phyloP scores from a whole-genome alignment of 2,329 filamentous ascomycete genomes.

The Fusarium equiseti region DNA sequence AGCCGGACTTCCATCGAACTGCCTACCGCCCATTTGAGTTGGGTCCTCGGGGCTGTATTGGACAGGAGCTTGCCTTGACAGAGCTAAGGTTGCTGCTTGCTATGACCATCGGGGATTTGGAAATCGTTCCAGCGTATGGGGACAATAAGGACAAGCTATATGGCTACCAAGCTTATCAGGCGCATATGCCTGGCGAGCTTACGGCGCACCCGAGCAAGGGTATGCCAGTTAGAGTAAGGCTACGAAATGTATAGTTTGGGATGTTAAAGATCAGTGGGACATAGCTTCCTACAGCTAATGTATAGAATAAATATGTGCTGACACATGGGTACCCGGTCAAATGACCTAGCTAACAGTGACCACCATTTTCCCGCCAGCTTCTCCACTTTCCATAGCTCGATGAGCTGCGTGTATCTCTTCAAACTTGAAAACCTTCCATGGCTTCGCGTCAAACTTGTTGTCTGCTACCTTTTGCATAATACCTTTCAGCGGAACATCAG shows the following conservation, averaged over 20 bases:
- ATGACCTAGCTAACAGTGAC: not conserved
- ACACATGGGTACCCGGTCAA: no score
- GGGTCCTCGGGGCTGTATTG: not conserved
- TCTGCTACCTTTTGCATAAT: not conserved
- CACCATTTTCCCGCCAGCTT: not conserved
- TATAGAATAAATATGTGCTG: no score
- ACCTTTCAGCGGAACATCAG: not conserved
- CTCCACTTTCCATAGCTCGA: not conserved
- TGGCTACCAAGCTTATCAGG: conserved; percentile 1
- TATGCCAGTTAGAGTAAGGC: not conserved
- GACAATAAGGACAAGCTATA: not conserved
- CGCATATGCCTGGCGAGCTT: conserved; percentile 1
- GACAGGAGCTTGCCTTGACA: conserved; percentile 12
- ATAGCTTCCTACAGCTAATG: no score
- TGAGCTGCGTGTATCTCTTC: not conserved
- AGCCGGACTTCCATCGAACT: not conserved
- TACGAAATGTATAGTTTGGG: not conserved
- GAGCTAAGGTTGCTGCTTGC: not conserved
- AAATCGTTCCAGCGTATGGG: not conserved
- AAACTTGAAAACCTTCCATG: not conserved
- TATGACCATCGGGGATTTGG: conserved; percentile 1
- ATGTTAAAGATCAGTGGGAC: no score
- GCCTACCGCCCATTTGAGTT: conserved; percentile 10
- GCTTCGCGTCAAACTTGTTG: not conserved
- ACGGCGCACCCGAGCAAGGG: conserved; percentile 13